Base-by-base conservation (phyloP, 176 grass and related monocot species). In the Alopecurus myosuroides region DNA sequence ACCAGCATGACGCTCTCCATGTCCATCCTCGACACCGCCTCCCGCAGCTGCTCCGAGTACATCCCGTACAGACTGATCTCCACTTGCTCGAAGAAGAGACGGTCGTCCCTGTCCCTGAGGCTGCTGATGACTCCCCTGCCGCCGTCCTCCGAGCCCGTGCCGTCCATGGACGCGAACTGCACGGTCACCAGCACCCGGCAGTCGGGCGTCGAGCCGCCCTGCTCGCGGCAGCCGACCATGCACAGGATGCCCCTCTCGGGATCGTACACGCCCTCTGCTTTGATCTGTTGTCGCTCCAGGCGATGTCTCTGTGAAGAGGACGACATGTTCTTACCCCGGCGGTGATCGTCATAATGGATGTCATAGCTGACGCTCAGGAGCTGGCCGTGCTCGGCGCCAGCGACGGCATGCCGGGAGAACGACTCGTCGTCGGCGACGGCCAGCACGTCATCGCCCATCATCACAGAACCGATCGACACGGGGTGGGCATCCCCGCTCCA, bases 181-280 rank as follows among this genome's bases (percentile, higher is more conserved):
- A 85, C 22, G 1, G 80, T 88, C 61, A 97, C n/a, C 74, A 83
- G 22, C 37, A 92, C 83, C 68, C 77, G 4, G 35, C 83, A 97
- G 82, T 97, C 90, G 33, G 29, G 77, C 34, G n/a, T n/a, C n/a
- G n/a, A n/a, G n/a, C 31, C 36, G 23, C 82, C 70, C 64, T 41
- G 28, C 74, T 79, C 82, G 10, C 64, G 75, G 56, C 94, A 97
- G 29, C 76, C 87, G 1, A 84, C 56, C 89, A 94, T 70, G 79
- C 85, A 92, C 57, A 94, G 64, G 60, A 25, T 46, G 50, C 82
- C 94, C 0, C 70, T 88, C 79, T 42, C 78, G 15, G 87, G 40
- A 52, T 92, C 68, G 31, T 92, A 97, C 7, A 94, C 86, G 23
- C 91, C 94, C 85, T 97, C 91, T 3, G 91, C 94, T 15, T 23